A percentile compares a stretch with the other conserved stretches of the same genome.
Conservation (phyloP, 352 stramenopile species). For the Phytopythium cucurbitacearum region DNA sequence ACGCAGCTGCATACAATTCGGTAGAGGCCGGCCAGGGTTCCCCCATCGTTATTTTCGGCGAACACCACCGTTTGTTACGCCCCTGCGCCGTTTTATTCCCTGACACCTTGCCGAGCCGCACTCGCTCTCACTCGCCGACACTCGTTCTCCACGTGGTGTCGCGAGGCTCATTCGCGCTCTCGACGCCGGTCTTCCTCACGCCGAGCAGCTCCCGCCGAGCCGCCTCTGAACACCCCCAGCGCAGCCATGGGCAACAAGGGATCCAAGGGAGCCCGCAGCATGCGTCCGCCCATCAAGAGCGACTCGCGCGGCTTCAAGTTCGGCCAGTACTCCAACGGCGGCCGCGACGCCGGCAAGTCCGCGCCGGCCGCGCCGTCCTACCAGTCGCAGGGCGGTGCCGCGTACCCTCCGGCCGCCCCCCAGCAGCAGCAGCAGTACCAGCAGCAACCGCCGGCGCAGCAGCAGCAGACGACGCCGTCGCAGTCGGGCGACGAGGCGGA, state of each 20-base stretch:
- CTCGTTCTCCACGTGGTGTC: constrained; percentile 7
- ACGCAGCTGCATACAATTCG: no score
- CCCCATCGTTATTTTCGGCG: no score
- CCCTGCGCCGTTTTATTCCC: no score
- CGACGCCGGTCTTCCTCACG: background rate
- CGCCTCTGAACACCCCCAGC: background rate
- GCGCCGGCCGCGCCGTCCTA: constrained; percentile 67
- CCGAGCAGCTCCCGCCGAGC: background rate
- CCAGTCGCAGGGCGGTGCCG: constrained; percentile 17
- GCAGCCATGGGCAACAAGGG: constrained; percentile 77
- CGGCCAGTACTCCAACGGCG: constrained; percentile 32
- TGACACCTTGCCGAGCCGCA: background rate
- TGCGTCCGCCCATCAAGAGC: constrained; percentile 79
- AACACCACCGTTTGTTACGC: no score
- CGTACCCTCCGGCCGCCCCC: constrained; percentile 20
- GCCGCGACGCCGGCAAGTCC: constrained; percentile 65
- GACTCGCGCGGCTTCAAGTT: constrained; percentile 82
- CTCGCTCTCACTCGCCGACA: background rate
- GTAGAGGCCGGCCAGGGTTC: no score
- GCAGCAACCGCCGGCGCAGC: constrained; percentile 11
- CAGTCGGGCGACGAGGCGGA: constrained; percentile 44
- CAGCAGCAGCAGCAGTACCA: constrained; percentile 19
- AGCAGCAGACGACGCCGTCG: constrained; percentile 15
- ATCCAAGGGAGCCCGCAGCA: constrained; percentile 66
- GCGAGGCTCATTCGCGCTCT: constrained; percentile 28